Base-by-base conservation (phyloP, 2,329 filamentous ascomycete genomes). In the Fusarium siculi region DNA sequence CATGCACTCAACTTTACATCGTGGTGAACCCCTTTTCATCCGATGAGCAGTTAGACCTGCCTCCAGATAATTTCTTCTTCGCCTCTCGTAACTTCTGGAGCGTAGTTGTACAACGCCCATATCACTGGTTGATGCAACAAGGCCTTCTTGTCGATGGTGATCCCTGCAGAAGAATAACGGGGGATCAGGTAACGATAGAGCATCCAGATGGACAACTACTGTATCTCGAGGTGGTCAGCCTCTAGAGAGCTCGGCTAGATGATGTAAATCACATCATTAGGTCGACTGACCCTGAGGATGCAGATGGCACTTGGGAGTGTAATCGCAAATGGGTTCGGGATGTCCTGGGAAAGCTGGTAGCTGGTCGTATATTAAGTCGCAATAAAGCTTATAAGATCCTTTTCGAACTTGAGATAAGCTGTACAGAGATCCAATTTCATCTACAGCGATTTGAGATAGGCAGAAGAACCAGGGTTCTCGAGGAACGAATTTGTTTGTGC, bases 391-490 rank as follows among this genome's bases (percentile, higher is more conserved):
- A 23, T 3, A 7, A 5, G 5, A 2, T 50, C 9, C 11, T 34
- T 14, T 23, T 3, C 11, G 11, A 7, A 10, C 21, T 34, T 23
- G 30, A 23, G 2, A 34, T 9, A 7, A 3, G 9, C 11, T 50
- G 15, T 34, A 21, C 3, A 21, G 25, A 47, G 4, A 34, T 23
- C 11, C 7, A 34, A 23, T 5, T 23, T 50, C 28, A 14, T 11
- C 4, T 23, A 19, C 7, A 23, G 21, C 11, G 2, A 50, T 34
- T 4, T 5, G 14, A 32, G 15, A 21, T 9, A 18, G 21, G 28
- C 1, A 4, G 1, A 32, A 23, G 10, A 4, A 19, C 2, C 11
- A 0, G 0, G 7, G 5, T 7, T 1, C 0, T 11, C 2, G 16
- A 50, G 16, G 30, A 23, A 14, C 11, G 4, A 34, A 14, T 1